phyloP scores from a whole-genome alignment of 495 filamentous ascomycete species.

The Lepraria neglecta region DNA sequence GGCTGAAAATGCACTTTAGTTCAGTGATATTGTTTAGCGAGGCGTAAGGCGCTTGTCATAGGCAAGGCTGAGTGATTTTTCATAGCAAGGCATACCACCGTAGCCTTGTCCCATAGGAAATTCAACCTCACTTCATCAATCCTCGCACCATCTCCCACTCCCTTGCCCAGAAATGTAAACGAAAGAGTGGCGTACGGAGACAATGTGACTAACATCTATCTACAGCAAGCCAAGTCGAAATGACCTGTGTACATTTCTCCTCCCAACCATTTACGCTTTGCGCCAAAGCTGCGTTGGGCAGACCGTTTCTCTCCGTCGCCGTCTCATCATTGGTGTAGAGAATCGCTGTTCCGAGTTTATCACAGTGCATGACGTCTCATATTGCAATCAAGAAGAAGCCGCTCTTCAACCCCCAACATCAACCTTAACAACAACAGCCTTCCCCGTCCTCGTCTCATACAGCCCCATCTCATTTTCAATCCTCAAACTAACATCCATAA shows the following conservation, averaged over 20 bases:
- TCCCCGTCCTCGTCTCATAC: slow-evolving; percentile 32
- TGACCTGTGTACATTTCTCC: no score
- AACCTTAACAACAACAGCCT: slow-evolving; percentile 21
- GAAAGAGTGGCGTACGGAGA: slow-evolving; percentile 3
- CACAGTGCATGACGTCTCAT: not conserved
- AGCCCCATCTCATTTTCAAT: slow-evolving; percentile 33
- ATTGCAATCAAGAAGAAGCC: not conserved
- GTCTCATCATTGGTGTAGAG: no score
- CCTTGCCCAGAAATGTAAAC: not conserved
- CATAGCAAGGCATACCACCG: not conserved
- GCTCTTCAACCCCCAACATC: slow-evolving; percentile 17
- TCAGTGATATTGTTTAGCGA: not conserved
- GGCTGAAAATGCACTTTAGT: not conserved
- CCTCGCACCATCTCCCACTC: no score
- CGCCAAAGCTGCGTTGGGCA: no score
- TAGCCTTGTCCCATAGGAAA: not conserved
- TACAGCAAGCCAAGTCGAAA: no score
- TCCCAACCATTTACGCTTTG: no score
- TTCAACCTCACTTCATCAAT: no score
- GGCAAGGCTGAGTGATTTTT: not conserved
- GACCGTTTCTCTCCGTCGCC: no score
- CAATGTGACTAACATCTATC: no score
- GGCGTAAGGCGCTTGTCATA: slow-evolving; percentile 5
- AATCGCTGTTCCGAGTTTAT: not conserved
- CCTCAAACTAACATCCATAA: slow-evolving; percentile 28